Evolutionary conservation across 1,284 basidiomycete species (phyloP), one percentile per base, ranked within the genome.

Genomic region (Agaricales sp.): DNA sequence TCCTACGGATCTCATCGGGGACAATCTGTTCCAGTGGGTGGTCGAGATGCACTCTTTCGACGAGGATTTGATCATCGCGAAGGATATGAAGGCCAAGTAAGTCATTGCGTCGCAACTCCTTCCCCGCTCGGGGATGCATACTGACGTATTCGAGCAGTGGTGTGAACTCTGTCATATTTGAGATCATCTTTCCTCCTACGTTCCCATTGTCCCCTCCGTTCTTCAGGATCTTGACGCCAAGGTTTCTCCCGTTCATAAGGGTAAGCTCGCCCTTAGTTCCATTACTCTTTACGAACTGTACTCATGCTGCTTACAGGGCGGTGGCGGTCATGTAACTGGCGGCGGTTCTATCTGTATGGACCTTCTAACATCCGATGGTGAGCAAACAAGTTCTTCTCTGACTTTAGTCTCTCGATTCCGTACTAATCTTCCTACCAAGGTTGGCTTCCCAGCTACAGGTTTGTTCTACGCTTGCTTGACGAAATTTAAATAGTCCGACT

Each of bases 261-360:
- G 67, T 67, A 41, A 41, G 59, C 43, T n/a, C n/a, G n/a, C n/a
- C n/a, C n/a, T n/a, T n/a, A n/a, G n/a, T n/a, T n/a, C n/a, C n/a
- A 16, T 46, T 14, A 25, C 16, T 8, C 47, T 24, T 18, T 13
- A 3, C 11, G 3, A 0, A 25, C 24, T 45, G 21, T 25, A 43
- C n/a, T 54, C 21, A 43, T 48, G 19, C 24, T 35, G 20, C 16
- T 4, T 8, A 41, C 39, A 78, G 51, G 79, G 78, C 20, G 78
- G 79, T 2, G 79, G 80, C 14, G 79, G 79, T 0, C 78, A 82
- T 61, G 65, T 82, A 37, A 82, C 79, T 21, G 71, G 71, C 53
- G 79, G 77, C 21, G 80, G 79, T 2, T 81, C 78, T 3, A 81
- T 82, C 48, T 82, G 79, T 53, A 80, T 82, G 78, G 80, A 82